A percentile compares a stretch with the other conserved stretches of the same genome.
Evolutionary conservation across 116 monocot species (phyloP).

Genomic region (Phalaenopsis hybrid): DNA sequence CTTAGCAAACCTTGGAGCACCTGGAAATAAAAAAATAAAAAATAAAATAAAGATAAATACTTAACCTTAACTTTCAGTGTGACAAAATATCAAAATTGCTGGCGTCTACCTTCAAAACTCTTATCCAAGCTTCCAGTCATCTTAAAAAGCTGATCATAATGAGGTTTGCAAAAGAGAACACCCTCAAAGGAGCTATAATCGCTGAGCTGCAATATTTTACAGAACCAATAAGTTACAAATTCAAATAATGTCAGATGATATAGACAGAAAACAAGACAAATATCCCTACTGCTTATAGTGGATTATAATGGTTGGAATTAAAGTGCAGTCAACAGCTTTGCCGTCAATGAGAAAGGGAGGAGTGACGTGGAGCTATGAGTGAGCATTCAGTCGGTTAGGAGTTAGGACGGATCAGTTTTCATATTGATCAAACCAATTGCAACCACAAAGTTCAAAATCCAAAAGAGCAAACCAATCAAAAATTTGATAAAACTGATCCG

Average conservation of each 20-base stretch:
- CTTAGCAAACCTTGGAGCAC: constrained; percentile 30
- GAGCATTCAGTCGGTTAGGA: too few species aligned
- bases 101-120: constrained; percentile 62
- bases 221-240: background rate
- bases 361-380: background rate
- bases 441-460: too few species aligned
- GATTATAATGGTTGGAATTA: background rate
- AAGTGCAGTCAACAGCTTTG: background rate
- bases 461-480: too few species aligned
- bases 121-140: constrained; percentile 66
- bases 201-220: constrained; percentile 38
- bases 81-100: background rate
- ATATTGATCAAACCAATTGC: too few species aligned
- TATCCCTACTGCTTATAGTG: background rate
- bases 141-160: constrained; percentile 71
- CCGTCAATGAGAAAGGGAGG: background rate
- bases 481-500: too few species aligned
- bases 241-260: constrained; percentile 8
- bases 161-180: constrained; percentile 71
- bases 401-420: too few species aligned
- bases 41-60: background rate
- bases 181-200: constrained; percentile 73
- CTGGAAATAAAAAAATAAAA: constrained; percentile 8
- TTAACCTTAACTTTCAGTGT: background rate
- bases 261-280: background rate